Evolutionary conservation across 768 basidiomycete genomes (phyloP).

Genomic region (Suillus brevipes): DNA sequence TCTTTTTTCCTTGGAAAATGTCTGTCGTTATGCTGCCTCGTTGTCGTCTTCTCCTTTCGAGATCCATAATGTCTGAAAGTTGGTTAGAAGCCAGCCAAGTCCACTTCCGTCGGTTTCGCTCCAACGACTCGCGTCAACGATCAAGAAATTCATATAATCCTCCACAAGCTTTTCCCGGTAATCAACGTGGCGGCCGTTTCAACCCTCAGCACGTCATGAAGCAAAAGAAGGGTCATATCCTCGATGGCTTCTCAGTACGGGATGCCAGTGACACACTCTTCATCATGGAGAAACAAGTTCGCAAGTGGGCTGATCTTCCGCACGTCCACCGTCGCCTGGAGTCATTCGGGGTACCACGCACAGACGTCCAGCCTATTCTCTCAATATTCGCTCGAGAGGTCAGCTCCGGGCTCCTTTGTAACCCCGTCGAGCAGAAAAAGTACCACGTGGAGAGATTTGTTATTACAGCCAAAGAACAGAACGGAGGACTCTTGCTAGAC

Average conservation of each 20-base stretch:
- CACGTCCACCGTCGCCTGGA: constrained; percentile 41
- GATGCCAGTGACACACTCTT: constrained; percentile 15
- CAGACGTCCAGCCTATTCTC: constrained; percentile 43
- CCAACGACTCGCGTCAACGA: constrained; percentile 2
- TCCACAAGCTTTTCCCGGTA: not conserved
- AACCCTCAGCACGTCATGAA: constrained; percentile 6
- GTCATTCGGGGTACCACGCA: constrained; percentile 48
- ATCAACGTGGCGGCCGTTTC: not conserved
- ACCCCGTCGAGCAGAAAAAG: constrained; percentile 20
- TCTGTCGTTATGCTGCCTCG: constrained; percentile 23
- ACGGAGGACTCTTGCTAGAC: constrained; percentile 38
- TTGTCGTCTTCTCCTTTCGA: constrained; percentile 19
- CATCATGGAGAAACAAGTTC: constrained; percentile 38
- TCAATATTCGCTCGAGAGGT: constrained; percentile 42
- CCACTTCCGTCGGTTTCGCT: constrained; percentile 20
- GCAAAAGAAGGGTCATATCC: constrained; percentile 4
- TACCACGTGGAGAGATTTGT: constrained; percentile 48
- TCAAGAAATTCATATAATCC: not conserved
- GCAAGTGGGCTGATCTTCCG: constrained; percentile 38
- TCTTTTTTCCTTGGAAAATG: not conserved
- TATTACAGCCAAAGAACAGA: constrained; percentile 31
- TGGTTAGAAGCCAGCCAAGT: constrained; percentile 22
- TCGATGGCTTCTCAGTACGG: constrained; percentile 5
- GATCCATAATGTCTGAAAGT: constrained; percentile 14
- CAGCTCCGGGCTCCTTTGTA: constrained; percentile 29